These are phyloP conservation scores for Onygenales sp. DNA, from an alignment of 2,329 filamentous ascomycete species.

Conservation along the genomic window DNA sequence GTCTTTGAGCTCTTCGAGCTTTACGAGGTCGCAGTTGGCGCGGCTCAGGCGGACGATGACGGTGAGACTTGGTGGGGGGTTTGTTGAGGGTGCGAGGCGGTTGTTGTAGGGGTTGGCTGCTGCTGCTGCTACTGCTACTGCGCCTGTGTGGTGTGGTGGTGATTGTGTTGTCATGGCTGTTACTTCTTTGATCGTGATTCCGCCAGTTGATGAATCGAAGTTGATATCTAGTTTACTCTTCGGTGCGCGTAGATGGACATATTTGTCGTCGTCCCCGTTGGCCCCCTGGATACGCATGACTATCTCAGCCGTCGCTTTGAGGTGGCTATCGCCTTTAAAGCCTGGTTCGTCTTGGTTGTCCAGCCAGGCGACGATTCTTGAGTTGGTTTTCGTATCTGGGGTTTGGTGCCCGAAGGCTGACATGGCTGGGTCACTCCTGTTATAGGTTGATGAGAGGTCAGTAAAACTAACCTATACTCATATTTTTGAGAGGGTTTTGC, in stretches of 20 bases:
- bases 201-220: neutral
- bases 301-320: neutral
- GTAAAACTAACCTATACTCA: too few species aligned
- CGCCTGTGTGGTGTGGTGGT: too few species aligned
- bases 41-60: constrained; percentile 11
- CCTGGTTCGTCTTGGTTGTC: neutral
- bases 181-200: neutral
- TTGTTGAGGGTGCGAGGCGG: too few species aligned
- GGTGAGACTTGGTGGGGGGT: neutral
- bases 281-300: neutral
- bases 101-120: neutral
- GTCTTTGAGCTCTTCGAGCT: constrained; percentile 20
- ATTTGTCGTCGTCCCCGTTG: neutral
- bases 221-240: constrained; percentile 1
- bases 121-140: neutral
- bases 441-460: neutral
- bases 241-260: neutral
- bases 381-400: neutral
- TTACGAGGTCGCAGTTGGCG: constrained; percentile 16
- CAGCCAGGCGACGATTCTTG: neutral
- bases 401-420: neutral
- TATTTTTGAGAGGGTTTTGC: too few species aligned
- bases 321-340: neutral
- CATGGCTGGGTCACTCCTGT: neutral
- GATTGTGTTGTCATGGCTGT: neutral